Base-by-base conservation (phyloP, 2,329 filamentous ascomycete species). In the Claviceps maximensis region DNA sequence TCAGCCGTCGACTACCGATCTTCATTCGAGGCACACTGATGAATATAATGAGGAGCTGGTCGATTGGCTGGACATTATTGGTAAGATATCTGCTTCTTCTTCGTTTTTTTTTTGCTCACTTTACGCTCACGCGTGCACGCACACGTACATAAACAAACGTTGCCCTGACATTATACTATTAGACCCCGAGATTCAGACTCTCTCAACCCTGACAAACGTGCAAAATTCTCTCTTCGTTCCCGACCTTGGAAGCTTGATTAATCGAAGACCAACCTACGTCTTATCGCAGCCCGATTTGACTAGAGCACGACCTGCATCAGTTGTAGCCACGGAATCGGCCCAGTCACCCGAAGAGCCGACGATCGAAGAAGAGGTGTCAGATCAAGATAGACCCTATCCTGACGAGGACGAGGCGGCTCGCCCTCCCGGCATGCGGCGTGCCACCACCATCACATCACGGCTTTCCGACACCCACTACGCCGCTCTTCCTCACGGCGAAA, bases 181-280 rank as follows among this genome's bases (percentile, higher is more conserved):
- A 89, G 88, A 94, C 61, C 87, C 88, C 44, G 87, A 94, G 69
- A 83, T 95, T 3, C 82, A 87, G 38, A 88, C 88, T 0, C 71
- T 95, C 3, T 88, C 87, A 0, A 91, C 87, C 15, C 77, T 94
- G 10, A 94, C 87, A 45, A 95, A 95, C 61, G 83, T 95, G 21
- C 88, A 94, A 62, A 95, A 95, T 65, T 93, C 88, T 0, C 79
- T 95, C 10, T 94, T 94, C 67, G 73, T 94, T 2, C 89, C 89
- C 0, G 84, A 89, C 58, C 73, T 94, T n/a, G 88, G 88, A 42
- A 73, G 75, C 54, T 82, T 81, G 60, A 60, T 94, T 49, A 93
- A 94, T 62, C 79, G 89, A 49, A 76, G 83, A 55, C 87, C 88
- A 1, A 89, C 87, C 0, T 95, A 93, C 65, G 80, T 80, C 44